A percentile compares a stretch with the other conserved stretches of the same genome.
Conservation (phyloP, 2,329 filamentous ascomycete species). For the Trichoderma atrobrunneum region DNA sequence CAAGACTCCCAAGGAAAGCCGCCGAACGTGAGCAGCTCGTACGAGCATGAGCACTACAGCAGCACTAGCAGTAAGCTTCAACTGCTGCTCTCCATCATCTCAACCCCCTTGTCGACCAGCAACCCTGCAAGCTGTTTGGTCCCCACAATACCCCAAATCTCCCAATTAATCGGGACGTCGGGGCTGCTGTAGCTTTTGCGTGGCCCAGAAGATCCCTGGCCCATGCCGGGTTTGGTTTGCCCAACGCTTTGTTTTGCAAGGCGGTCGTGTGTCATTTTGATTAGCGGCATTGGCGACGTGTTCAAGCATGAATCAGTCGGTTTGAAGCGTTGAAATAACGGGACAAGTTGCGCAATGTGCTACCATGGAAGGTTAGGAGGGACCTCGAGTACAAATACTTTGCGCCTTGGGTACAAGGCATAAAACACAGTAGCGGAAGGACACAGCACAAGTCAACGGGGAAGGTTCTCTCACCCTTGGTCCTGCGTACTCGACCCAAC, state of each 20-base stretch:
- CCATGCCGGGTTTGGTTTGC: neutral
- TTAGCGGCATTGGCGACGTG: slow-evolving; percentile 6
- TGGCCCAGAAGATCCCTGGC: neutral
- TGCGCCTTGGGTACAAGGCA: neutral
- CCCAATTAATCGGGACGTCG: slow-evolving; percentile 16
- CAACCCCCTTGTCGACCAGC: neutral
- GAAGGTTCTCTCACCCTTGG: neutral
- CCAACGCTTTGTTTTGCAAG: slow-evolving; percentile 4
- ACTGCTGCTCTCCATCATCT: neutral
- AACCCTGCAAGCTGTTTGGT: neutral
- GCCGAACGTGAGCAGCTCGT: neutral
- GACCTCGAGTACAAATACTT: neutral
- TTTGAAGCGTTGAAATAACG: neutral
- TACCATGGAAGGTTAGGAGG: neutral
- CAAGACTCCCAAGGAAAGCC: neutral
- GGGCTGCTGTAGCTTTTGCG: neutral
- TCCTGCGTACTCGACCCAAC: neutral
- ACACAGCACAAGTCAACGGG: neutral
- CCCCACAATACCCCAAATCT: slow-evolving; percentile 17
- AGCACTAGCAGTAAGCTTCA: slow-evolving; percentile 3
- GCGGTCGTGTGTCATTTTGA: slow-evolving; percentile 10
- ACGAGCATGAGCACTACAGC: neutral
- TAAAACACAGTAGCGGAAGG: neutral
- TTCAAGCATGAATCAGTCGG: neutral
- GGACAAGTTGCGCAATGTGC: neutral